Percentiles rank a stretch among this genome's conserved stretches.
phyloP scores from a whole-genome alignment of 1,284 basidiomycete genomes.

The Ceratobasidium sp. region DNA sequence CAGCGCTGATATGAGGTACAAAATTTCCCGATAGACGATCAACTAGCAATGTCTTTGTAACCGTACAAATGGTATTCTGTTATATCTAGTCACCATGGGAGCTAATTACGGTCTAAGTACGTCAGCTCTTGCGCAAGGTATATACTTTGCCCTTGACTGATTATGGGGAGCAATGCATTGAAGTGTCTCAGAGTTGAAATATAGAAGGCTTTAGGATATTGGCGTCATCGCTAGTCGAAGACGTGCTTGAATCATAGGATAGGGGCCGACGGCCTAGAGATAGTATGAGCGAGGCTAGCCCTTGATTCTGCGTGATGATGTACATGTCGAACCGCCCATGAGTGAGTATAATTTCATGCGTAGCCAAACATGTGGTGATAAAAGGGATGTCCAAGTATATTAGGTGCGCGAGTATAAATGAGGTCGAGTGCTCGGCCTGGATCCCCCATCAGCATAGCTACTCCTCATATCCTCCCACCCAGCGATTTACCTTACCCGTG shows the following conservation, averaged over 20 bases:
- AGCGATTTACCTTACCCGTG: background rate
- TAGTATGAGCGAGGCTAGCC: slow-evolving; percentile 27
- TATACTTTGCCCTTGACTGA: background rate
- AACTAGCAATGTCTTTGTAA: background rate
- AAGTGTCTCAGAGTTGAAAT: too few relatives aligned
- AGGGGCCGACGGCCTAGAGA: slow-evolving; percentile 22
- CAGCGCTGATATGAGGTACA: background rate
- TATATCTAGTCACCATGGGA: slow-evolving; percentile 34
- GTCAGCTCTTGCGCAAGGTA: background rate
- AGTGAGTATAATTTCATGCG: slow-evolving; percentile 26
- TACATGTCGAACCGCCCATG: slow-evolving; percentile 35
- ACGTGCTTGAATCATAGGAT: slow-evolving; percentile 27
- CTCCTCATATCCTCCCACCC: background rate
- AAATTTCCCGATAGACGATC: background rate
- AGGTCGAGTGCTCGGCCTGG: slow-evolving; percentile 18
- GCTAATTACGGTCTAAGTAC: background rate
- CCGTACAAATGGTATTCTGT: slow-evolving; percentile 3
- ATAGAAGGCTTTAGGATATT: background rate
- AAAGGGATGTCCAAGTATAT: slow-evolving; percentile 31
- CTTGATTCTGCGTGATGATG: slow-evolving; percentile 32
- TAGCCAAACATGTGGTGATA: slow-evolving; percentile 36
- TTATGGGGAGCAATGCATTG: background rate
- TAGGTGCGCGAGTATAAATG: slow-evolving; percentile 36
- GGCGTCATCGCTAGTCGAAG: background rate
- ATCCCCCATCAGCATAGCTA: slow-evolving; percentile 9